These are phyloP conservation scores for Xylaria arbuscula DNA, from an alignment of 2,329 filamentous ascomycete genomes.

Conservation along the genomic window DNA sequence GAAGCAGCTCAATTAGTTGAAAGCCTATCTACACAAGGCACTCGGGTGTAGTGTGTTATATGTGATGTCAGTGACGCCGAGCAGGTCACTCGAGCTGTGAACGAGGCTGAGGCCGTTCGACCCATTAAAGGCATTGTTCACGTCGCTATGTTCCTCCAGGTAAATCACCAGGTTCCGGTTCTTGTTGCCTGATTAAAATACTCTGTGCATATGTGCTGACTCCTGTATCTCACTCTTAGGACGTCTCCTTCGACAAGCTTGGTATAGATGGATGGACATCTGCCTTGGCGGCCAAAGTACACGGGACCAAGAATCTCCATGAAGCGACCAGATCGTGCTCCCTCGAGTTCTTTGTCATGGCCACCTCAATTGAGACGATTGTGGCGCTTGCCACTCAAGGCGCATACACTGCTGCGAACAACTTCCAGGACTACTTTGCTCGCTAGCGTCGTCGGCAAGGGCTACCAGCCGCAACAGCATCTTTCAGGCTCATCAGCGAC, in stretches of 20 bases:
- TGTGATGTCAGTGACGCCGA: neutral
- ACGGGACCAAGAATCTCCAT: constrained; percentile 44
- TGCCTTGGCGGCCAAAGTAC: constrained; percentile 44
- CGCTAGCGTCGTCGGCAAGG: constrained; percentile 40
- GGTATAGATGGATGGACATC: constrained; percentile 37
- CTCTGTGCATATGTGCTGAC: too few species aligned
- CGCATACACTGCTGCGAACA: constrained; percentile 47
- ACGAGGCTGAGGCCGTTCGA: neutral
- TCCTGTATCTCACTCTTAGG: too few species aligned
- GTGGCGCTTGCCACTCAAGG: constrained; percentile 38
- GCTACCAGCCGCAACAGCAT: constrained; percentile 1
- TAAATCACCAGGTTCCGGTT: too few species aligned
- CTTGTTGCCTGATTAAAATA: too few species aligned
- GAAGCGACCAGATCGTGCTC: constrained; percentile 34
- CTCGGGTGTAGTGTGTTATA: too few species aligned
- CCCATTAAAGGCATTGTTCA: constrained; percentile 7
- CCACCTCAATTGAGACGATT: constrained; percentile 36
- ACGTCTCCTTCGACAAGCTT: constrained; percentile 28
- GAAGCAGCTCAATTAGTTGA: too few species aligned
- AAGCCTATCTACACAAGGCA: too few species aligned
- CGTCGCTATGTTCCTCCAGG: constrained; percentile 1
- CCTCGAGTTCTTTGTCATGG: constrained; percentile 47
- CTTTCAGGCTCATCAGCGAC: neutral
- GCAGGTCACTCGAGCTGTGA: neutral
- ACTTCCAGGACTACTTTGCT: constrained; percentile 47